phyloP scores from a whole-genome alignment of 371 early-diverging fungal species.

The Dipsacomyces acuminosporus region DNA sequence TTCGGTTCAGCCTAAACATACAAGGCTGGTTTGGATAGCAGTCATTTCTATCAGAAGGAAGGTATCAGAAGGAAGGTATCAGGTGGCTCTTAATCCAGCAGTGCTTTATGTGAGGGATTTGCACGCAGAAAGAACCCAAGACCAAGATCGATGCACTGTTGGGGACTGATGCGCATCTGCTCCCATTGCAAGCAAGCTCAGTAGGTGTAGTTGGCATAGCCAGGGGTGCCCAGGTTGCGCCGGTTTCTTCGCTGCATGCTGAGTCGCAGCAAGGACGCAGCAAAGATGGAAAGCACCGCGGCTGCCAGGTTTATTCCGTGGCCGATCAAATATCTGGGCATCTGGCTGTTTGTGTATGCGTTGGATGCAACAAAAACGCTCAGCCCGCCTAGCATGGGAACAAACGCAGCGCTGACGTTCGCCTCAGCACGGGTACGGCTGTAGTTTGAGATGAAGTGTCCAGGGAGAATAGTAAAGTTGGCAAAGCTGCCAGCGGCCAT shows the following conservation, averaged over 20 bases:
- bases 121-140: too few relatives aligned
- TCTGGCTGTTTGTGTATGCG: not conserved
- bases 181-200: too few relatives aligned
- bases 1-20: too few relatives aligned
- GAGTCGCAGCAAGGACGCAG: not conserved
- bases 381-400: not conserved
- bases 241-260: not conserved
- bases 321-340: not conserved
- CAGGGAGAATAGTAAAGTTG: not conserved
- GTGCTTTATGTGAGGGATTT: too few relatives aligned
- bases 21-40: too few relatives aligned
- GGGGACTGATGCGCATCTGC: too few relatives aligned
- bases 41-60: too few relatives aligned
- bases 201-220: not conserved
- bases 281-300: not conserved
- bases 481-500: slow-evolving; percentile 1
- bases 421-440: not conserved
- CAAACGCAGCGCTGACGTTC: not conserved
- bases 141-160: too few relatives aligned
- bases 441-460: not conserved
- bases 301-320: not conserved
- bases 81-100: too few relatives aligned
- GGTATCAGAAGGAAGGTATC: too few relatives aligned
- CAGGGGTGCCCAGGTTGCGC: not conserved
- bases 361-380: slow-evolving; percentile 1